Conservation (phyloP, 139 green algal species). For the Volvox africanus region DNA sequence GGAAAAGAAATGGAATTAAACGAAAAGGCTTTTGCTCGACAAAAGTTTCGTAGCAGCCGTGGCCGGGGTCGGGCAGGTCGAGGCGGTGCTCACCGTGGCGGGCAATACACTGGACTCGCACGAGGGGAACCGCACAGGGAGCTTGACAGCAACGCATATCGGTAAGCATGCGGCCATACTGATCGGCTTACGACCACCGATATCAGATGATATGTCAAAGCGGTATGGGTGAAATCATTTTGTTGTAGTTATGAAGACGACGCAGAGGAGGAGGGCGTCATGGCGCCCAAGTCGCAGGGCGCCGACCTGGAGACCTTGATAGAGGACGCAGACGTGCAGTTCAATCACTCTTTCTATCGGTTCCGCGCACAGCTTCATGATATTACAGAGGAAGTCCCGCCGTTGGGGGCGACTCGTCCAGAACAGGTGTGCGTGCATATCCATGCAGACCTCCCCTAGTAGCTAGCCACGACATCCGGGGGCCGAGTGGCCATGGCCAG, state of each 20-base stretch:
- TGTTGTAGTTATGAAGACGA: slow-evolving; percentile 23
- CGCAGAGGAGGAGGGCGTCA: slow-evolving; percentile 28
- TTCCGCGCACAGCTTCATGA: slow-evolving; percentile 32
- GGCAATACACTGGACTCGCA: background rate
- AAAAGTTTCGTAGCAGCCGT: slow-evolving; percentile 34
- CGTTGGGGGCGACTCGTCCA: slow-evolving; percentile 1
- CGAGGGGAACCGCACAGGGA: background rate
- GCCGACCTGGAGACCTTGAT: slow-evolving; percentile 55
- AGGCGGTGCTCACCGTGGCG: background rate
- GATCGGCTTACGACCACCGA: too few relatives aligned
- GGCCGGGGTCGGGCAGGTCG: background rate
- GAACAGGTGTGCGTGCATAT: background rate
- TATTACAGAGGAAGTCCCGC: slow-evolving; percentile 1
- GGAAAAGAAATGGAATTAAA: slow-evolving; percentile 20
- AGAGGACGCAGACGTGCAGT: slow-evolving; percentile 48
- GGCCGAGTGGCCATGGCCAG: too few relatives aligned
- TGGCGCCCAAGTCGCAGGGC: slow-evolving; percentile 39
- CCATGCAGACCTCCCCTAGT: too few relatives aligned
- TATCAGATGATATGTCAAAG: too few relatives aligned
- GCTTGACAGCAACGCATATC: slow-evolving; percentile 25
- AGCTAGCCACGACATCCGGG: too few relatives aligned
- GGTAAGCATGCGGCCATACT: background rate
- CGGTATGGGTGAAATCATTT: too few relatives aligned
- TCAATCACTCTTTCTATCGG: slow-evolving; percentile 51
- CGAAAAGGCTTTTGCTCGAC: slow-evolving; percentile 19